These are phyloP conservation scores for Leishmania lainsoni DNA, from an alignment of 208 protist genomes.

Conservation along the genomic window DNA sequence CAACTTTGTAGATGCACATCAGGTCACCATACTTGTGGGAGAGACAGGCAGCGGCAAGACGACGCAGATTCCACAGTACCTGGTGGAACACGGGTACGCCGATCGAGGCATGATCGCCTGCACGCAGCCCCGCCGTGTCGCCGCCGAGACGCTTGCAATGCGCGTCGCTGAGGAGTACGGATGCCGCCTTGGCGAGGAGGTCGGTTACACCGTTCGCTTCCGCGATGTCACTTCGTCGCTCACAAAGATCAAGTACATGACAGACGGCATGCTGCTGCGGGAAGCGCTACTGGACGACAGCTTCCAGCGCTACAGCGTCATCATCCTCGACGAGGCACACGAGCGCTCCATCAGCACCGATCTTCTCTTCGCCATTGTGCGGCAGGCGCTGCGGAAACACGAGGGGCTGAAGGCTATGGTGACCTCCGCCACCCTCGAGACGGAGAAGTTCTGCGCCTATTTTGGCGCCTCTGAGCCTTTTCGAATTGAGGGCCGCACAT, in stretches of 20 bases:
- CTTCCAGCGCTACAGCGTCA: slow-evolving; percentile 95
- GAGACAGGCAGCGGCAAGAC: slow-evolving; percentile 98
- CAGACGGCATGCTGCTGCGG: slow-evolving; percentile 99
- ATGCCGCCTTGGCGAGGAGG: slow-evolving; percentile 96
- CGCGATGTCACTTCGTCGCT: slow-evolving; percentile 96
- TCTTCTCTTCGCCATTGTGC: slow-evolving; percentile 98
- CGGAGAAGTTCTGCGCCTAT: slow-evolving; percentile 98
- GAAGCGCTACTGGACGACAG: slow-evolving; percentile 97
- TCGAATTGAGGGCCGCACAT: slow-evolving; percentile 97
- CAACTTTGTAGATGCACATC: slow-evolving; percentile 73
- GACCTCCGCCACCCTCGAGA: slow-evolving; percentile 98
- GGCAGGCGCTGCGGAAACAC: slow-evolving; percentile 90
- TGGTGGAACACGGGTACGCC: slow-evolving; percentile 91
- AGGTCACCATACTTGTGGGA: slow-evolving; percentile 92
- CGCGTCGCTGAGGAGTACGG: slow-evolving; percentile 99
- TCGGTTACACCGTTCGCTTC: slow-evolving; percentile 99
- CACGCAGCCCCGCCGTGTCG: slow-evolving; percentile 99
- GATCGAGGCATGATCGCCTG: slow-evolving; percentile 86
- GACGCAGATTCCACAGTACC: slow-evolving; percentile 96
- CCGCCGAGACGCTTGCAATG: slow-evolving; percentile 98
- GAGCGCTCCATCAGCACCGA: slow-evolving; percentile 99
- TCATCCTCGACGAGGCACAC: slow-evolving; percentile 99
- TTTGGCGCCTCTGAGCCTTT: slow-evolving; percentile 97
- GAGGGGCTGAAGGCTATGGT: slow-evolving; percentile 98
- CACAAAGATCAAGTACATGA: slow-evolving; percentile 99